phyloP scores from a whole-genome alignment of 345 rosid genomes.

The Geranium brycei region DNA sequence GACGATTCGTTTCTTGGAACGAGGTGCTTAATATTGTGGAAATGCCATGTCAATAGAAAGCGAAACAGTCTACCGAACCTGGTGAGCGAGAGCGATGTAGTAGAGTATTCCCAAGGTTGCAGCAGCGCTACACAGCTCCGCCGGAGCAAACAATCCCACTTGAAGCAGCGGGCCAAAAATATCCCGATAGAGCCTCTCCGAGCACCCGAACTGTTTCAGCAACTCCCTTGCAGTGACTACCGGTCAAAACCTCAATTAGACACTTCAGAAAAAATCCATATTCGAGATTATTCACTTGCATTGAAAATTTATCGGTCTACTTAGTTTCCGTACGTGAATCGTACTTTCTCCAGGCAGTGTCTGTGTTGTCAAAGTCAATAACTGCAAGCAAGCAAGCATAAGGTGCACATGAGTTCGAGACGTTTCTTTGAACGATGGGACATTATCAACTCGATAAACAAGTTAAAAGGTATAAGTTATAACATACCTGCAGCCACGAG shows the following conservation, averaged over 20 bases:
- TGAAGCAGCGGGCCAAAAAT: conserved; percentile 41
- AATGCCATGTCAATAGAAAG: neutral
- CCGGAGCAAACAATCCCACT: conserved; percentile 49
- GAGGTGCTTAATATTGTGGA: too few species aligned
- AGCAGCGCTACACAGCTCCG: conserved; percentile 60
- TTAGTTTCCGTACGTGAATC: conserved; percentile 39
- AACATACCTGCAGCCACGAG: conserved; percentile 47
- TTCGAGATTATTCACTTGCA: conserved; percentile 5
- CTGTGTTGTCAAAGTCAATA: conserved; percentile 60
- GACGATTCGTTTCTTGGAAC: too few species aligned
- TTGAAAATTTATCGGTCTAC: neutral
- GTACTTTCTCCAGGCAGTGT: conserved; percentile 48
- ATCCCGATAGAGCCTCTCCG: conserved; percentile 35
- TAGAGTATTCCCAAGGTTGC: conserved; percentile 41
- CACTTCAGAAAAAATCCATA: conserved; percentile 3
- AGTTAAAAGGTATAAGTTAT: conserved; percentile 1
- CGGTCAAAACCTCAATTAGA: conserved; percentile 25
- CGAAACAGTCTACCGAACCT: conserved; percentile 19
- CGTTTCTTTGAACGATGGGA: too few species aligned
- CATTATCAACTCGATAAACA: too few species aligned
- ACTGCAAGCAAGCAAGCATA: conserved; percentile 37
- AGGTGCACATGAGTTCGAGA: neutral
- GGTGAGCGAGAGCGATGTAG: conserved; percentile 38
- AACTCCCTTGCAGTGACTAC: conserved; percentile 61
- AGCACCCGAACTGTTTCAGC: conserved; percentile 47